Base-by-base conservation (phyloP, 202 grass and related monocot genomes). In the Musa balbisiana region DNA sequence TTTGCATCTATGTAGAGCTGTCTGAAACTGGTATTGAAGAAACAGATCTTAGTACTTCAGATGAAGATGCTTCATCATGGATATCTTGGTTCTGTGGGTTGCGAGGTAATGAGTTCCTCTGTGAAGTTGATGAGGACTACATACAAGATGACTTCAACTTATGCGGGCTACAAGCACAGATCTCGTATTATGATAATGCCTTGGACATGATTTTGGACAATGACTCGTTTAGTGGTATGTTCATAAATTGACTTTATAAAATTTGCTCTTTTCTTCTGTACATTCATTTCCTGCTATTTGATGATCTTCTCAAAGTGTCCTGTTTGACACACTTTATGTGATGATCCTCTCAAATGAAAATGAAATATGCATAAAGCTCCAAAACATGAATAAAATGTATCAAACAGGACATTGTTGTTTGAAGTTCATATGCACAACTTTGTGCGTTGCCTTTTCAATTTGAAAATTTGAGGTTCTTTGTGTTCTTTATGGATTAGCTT, bases 101-200 rank as follows among this genome's bases (percentile, higher is more conserved):
- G 56, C 69, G 84, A 78, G 84, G 84, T 67, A 85, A 85, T 54
- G 84, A 85, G 67, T 67, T 85, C n/a, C 17, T 85, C 10, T 81
- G 79, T 81, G 84, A 85, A 76, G 84, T 85, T 54, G 84, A 85
- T 69, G 84, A 85, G 12, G 84, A 85, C 49, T 85, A 73, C 53
- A 85, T 85, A 67, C 84, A 85, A 68, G 84, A 85, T 62, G 84
- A 85, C 15, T 85, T 85, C 73, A 85, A 85, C 66, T 80, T 85
- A 72, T 85, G 84, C 43, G 79, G 84, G 16, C 79, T 85, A 73
- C 73, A 78, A 77, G 67, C 55, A 23, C 74, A 66, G 26, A 74
- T 85, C 65, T 50, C 79, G 29, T 80, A 73, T 73, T 85, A 85
- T 82, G 79, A 81, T 76, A 65, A 78, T 78, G 84, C 84, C 19